Base-by-base conservation (phyloP, 805 yeast species). In the Candida odintsovae region DNA sequence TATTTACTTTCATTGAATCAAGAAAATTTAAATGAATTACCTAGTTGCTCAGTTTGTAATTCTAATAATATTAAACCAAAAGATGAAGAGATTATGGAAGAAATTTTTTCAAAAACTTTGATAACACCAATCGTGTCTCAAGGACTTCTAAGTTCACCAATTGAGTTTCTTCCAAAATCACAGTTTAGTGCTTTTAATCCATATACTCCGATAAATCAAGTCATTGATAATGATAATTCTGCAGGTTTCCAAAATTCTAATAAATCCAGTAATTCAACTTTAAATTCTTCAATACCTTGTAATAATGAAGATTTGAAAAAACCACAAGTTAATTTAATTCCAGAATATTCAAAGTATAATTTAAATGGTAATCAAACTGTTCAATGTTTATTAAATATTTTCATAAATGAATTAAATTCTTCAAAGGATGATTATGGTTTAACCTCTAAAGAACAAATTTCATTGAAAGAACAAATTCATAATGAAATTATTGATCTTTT, bases 1-100 rank as follows among this genome's bases (percentile, higher is more conserved):
- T 70, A 65, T 28, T 49, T 63, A 4, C 60, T 69, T 8, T 44
- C 67, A 36, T 50, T 66, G 51, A 56, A 50, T 44, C 57, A 41
- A 23, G 51, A 29, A 23, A 57, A 46, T 38, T 26, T 23, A 22
- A 43, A 49, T 12, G 49, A 50, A 13, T 41, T 49, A 7, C 69
- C 70, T 1, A 35, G 38, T 4, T 67, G 72, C 45, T 45, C 50
- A 3, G 36, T 58, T 2, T 68, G 72, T 49, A 40, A 47, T 7
- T 43, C 50, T 15, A 35, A 37, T 4, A 47, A 36, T 9, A 25
- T 61, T 1, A 51, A 49, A n/a, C 69, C 70, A 6, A 46, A 46
- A 4, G 65, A 61, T 38, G 63, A 59, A n/a, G 56, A 56, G 3
- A 48, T 58, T 1, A 16, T 61, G n/a, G 61, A 64, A 22, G 56